phyloP scores from a whole-genome alignment of 495 filamentous ascomycete genomes.

The Neurospora sp. region DNA sequence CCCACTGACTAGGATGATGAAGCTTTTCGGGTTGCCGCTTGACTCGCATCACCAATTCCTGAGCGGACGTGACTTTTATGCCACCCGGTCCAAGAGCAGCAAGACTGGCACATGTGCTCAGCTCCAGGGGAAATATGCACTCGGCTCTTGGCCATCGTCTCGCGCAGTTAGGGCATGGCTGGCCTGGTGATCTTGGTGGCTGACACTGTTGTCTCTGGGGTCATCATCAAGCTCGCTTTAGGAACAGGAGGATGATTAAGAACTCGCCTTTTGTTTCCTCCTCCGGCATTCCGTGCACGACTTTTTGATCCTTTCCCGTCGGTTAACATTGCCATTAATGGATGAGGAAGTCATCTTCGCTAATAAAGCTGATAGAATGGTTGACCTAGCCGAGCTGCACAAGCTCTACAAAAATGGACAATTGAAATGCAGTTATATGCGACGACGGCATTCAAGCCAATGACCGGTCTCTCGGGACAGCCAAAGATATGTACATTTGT shows the following conservation, averaged over 20 bases:
- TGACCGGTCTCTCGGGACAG: not conserved
- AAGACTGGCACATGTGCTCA: not conserved
- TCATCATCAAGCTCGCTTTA: not conserved
- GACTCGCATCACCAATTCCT: not conserved
- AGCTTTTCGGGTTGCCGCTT: not conserved
- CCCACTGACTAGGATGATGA: not conserved
- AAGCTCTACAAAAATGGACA: not conserved
- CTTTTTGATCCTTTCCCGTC: not conserved
- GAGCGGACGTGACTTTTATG: slow-evolving; percentile 3
- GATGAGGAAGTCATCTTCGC: not conserved
- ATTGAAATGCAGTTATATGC: not conserved
- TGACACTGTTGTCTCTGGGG: slow-evolving; percentile 1
- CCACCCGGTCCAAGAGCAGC: not conserved
- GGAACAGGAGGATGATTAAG: not conserved
- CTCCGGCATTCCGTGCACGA: slow-evolving; percentile 9
- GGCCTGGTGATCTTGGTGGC: not conserved
- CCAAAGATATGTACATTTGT: not conserved
- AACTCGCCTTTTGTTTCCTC: slow-evolving; percentile 9
- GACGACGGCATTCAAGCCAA: not conserved
- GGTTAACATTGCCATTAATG: not conserved
- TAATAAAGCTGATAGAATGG: not conserved
- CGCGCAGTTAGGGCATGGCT: slow-evolving; percentile 5
- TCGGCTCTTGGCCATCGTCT: slow-evolving; percentile 8
- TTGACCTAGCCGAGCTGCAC: not conserved
- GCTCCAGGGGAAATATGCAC: slow-evolving; percentile 2